Percentiles rank a stretch among this genome's conserved stretches.
phyloP scores from a whole-genome alignment of 2,329 filamentous ascomycete species.

The Monosporascus sp. region DNA sequence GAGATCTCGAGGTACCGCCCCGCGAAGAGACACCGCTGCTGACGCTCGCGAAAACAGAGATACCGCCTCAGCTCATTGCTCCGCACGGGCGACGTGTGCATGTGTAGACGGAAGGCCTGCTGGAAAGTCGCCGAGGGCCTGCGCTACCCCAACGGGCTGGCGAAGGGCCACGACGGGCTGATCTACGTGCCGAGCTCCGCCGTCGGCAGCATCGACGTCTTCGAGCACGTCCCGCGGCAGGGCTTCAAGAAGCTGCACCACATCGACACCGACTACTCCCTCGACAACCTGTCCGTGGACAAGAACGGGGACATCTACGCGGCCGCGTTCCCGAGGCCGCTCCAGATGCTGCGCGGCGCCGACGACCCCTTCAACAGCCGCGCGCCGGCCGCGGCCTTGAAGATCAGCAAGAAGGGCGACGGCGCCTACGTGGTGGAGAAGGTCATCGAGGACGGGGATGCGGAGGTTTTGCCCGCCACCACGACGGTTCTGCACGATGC shows the following conservation, averaged over 20 bases:
- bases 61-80: constrained; percentile 16
- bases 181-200: constrained; percentile 13
- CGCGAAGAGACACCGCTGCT: not conserved
- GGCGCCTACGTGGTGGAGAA: constrained; percentile 17
- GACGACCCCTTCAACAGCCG: constrained; percentile 13
- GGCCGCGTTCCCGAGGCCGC: constrained; percentile 15
- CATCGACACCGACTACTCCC: constrained; percentile 13
- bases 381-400: constrained; percentile 13
- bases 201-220: not conserved
- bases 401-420: constrained; percentile 11
- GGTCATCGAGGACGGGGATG: constrained; percentile 20
- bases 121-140: constrained; percentile 19
- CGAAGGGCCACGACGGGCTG: constrained; percentile 15
- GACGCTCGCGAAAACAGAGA: constrained; percentile 3
- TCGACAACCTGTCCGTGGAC: constrained; percentile 24
- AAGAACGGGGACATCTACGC: constrained; percentile 19
- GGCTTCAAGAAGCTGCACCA: constrained; percentile 11
- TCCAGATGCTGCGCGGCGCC: constrained; percentile 8
- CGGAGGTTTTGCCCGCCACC: constrained; percentile 17
- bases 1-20: too few species aligned
- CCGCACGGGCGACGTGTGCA: constrained; percentile 21
- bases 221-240: constrained; percentile 3
- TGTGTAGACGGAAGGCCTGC: constrained; percentile 16
- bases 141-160: constrained; percentile 28
- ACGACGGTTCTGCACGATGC: constrained; percentile 23